These are phyloP conservation scores for Sporothrix brasiliensis DNA, from an alignment of 2,329 filamentous ascomycete species.

Conservation along the genomic window DNA sequence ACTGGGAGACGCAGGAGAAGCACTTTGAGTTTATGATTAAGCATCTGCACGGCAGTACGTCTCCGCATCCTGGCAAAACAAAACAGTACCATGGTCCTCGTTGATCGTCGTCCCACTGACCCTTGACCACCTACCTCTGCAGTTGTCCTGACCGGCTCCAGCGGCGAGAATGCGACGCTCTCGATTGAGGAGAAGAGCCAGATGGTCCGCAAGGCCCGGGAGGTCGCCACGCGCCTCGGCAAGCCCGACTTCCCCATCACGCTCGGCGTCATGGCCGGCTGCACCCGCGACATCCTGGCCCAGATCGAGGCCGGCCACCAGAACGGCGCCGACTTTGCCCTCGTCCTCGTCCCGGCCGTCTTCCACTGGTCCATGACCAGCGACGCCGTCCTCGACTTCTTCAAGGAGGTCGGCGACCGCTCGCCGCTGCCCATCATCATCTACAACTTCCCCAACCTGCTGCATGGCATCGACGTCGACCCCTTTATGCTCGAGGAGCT, in stretches of 20 bases:
- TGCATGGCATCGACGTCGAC: conserved; percentile 1
- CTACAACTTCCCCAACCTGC: conserved; percentile 21
- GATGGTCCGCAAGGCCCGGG: conserved; percentile 18
- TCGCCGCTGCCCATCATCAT: conserved; percentile 21
- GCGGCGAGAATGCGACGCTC: conserved; percentile 1
- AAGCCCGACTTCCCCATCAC: conserved; percentile 23
- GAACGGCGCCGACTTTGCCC: conserved; percentile 17
- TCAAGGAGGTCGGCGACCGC: conserved; percentile 18
- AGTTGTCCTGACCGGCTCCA: conserved; percentile 12
- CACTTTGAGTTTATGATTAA: conserved; percentile 20
- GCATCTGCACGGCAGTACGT: conserved; percentile 19
- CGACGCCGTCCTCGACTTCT: conserved; percentile 12
- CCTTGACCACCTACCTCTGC: background rate
- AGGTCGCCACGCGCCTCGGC: background rate
- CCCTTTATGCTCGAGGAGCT: conserved; percentile 13
- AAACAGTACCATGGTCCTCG: too few species aligned
- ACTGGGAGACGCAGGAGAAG: conserved; percentile 21
- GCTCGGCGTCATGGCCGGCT: conserved; percentile 2
- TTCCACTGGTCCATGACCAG: conserved; percentile 15
- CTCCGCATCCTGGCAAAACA: background rate
- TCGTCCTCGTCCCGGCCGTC: background rate
- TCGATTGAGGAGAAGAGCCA: conserved; percentile 17
- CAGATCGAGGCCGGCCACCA: conserved; percentile 12
- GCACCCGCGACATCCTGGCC: conserved; percentile 7
- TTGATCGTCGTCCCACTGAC: too few species aligned